Evolutionary conservation across 2,329 filamentous ascomycete species (phyloP).

Genomic region (Dothiorella sarmentorum): DNA sequence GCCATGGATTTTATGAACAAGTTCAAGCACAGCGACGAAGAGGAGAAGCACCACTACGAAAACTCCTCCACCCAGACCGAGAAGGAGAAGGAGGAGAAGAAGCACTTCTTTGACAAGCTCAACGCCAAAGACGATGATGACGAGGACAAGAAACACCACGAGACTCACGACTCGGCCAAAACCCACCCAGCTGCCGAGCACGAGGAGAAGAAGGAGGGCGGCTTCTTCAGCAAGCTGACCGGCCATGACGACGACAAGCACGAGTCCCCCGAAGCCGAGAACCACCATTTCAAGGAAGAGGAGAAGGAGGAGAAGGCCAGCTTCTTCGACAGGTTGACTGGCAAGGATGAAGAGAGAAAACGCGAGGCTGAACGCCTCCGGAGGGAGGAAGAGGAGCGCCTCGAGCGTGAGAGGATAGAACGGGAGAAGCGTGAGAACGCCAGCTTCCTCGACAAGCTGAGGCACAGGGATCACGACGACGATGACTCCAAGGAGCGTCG

Average conservation of each 20-base stretch:
- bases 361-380: constrained; percentile 9
- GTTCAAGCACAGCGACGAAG: constrained; percentile 11
- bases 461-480: not conserved
- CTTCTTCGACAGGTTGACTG: constrained; percentile 17
- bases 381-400: constrained; percentile 1
- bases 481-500: constrained; percentile 8
- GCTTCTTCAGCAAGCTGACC: constrained; percentile 16
- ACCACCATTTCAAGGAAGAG: constrained; percentile 12
- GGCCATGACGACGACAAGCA: constrained; percentile 10
- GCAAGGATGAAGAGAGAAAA: constrained; percentile 15
- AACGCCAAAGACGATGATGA: not conserved
- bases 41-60: constrained; percentile 10
- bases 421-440: constrained; percentile 6
- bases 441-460: constrained; percentile 13
- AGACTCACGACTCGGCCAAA: constrained; percentile 11
- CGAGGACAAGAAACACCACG: not conserved
- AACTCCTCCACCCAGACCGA: constrained; percentile 4
- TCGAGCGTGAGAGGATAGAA: constrained; percentile 11
- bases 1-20: constrained; percentile 17
- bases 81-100: constrained; percentile 1
- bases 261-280: constrained; percentile 15
- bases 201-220: constrained; percentile 8
- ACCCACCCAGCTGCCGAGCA: constrained; percentile 16
- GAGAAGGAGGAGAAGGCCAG: constrained; percentile 15
- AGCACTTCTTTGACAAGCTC: constrained; percentile 12